Conservation (phyloP, 2,329 filamentous ascomycete genomes). For the Parasarocladium wereldwijsianum region DNA sequence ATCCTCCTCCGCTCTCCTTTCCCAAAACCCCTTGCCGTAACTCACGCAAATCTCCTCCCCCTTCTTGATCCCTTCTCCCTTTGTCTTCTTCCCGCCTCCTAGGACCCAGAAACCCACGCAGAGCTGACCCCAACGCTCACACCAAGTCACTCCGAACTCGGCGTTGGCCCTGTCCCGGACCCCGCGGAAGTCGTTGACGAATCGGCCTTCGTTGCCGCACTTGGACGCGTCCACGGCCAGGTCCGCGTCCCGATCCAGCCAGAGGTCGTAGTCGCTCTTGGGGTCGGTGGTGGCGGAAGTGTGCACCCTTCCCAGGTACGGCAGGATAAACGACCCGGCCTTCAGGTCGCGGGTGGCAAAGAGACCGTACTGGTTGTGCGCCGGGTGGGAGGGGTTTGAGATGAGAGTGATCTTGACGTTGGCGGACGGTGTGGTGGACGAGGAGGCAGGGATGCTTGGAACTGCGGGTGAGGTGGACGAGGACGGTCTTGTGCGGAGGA, state of each 20-base stretch:
- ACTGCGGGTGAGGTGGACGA: constrained; percentile 9
- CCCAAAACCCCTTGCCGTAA: constrained; percentile 55
- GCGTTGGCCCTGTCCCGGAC: constrained; percentile 38
- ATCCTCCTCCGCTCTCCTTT: constrained; percentile 23
- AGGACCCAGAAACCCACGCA: constrained; percentile 46
- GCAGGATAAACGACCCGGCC: constrained; percentile 42
- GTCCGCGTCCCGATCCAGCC: constrained; percentile 40
- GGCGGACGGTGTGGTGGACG: constrained; percentile 31
- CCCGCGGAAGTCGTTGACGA: constrained; percentile 53
- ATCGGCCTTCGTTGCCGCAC: constrained; percentile 48
- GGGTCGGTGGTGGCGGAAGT: constrained; percentile 15
- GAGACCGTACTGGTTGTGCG: constrained; percentile 41
- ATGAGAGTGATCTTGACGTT: constrained; percentile 41
- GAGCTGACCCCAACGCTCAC: constrained; percentile 31
- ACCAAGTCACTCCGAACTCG: constrained; percentile 46
- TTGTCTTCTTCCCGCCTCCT: constrained; percentile 13
- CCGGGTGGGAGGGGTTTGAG: constrained; percentile 34
- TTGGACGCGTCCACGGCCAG: constrained; percentile 45
- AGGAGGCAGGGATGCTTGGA: constrained; percentile 12
- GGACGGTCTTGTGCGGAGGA: constrained; percentile 18
- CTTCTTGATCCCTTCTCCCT: constrained; percentile 30
- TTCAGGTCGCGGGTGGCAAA: constrained; percentile 40
- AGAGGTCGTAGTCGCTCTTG: constrained; percentile 45
- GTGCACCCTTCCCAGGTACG: constrained; percentile 47
- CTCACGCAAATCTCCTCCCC: constrained; percentile 52